Evolutionary conservation across 345 rosid species (phyloP).

Genomic region (Citrus maxima): DNA sequence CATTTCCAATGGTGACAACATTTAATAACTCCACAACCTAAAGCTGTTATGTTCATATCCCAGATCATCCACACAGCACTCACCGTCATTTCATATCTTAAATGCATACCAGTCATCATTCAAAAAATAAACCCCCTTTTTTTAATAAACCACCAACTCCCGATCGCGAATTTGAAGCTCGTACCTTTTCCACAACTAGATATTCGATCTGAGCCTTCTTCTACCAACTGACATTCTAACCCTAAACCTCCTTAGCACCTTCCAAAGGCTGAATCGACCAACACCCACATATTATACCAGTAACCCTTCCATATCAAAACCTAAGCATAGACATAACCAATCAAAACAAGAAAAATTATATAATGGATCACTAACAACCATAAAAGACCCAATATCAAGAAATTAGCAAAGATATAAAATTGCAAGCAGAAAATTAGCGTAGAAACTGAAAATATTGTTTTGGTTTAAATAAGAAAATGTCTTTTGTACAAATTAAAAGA

Average conservation of each 20-base stretch:
- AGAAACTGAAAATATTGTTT: background rate
- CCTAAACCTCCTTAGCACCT: background rate
- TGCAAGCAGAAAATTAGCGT: background rate
- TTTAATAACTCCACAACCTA: background rate
- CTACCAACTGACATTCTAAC: background rate
- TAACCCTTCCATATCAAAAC: background rate
- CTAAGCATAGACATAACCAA: background rate
- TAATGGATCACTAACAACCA: background rate
- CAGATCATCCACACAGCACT: background rate
- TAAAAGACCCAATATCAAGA: background rate
- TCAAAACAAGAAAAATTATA: background rate
- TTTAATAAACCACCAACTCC: background rate
- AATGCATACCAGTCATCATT: background rate
- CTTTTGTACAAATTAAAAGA: constrained; percentile 13
- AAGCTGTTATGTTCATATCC: background rate
- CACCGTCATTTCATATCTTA: background rate
- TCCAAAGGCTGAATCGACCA: background rate
- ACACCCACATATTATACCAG: background rate
- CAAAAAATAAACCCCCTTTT: background rate
- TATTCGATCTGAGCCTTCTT: background rate
- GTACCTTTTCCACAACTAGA: background rate
- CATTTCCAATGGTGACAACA: background rate
- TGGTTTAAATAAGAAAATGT: constrained; percentile 9
- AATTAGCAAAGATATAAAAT: too few relatives aligned
- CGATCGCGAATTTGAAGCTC: too few relatives aligned